Percentiles rank a stretch among this genome's conserved stretches.
These are phyloP conservation scores for Acanthamoeba healyi DNA, from an alignment of 208 protist genomes.

Conservation along the genomic window DNA sequence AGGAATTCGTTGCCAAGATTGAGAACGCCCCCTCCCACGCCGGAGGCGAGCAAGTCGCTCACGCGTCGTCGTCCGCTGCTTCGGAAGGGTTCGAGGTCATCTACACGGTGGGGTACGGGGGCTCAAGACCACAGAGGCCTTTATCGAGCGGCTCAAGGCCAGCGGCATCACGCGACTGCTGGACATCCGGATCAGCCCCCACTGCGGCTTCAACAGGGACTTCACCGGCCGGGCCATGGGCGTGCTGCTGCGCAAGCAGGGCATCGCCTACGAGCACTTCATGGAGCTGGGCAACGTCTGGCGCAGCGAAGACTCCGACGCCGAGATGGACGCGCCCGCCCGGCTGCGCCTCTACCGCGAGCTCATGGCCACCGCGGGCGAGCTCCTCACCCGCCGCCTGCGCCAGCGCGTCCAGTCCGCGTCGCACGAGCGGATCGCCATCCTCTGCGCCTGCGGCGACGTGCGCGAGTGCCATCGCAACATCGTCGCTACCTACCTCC, in stretches of 20 bases:
- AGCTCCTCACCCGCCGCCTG: conserved; percentile 70
- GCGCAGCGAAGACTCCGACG: conserved; percentile 51
- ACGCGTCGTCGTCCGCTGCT: no score
- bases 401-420: neutral
- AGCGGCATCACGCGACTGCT: conserved; percentile 55
- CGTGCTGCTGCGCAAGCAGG: conserved; percentile 5
- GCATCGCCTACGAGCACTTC: conserved; percentile 74
- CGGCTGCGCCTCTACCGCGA: conserved; percentile 31
- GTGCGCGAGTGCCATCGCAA: conserved; percentile 57
- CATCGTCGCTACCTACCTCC: conserved; percentile 49
- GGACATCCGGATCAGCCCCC: conserved; percentile 64
- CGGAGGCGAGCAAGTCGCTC: neutral
- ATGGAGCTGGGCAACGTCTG: conserved; percentile 76
- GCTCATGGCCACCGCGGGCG: conserved; percentile 27
- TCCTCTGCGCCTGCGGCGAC: conserved; percentile 68
- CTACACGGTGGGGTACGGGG: conserved; percentile 72
- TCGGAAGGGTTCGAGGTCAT: neutral
- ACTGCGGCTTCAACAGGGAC: conserved; percentile 73
- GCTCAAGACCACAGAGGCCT: neutral
- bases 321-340: conserved; percentile 1
- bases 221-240: conserved; percentile 31
- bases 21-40: neutral
- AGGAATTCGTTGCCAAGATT: neutral
- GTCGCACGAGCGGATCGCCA: neutral
- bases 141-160: conserved; percentile 37